Evolutionary conservation across 768 basidiomycete species (phyloP), one percentile per base, ranked within the genome.

Genomic region (Holtermannia corniformis): DNA sequence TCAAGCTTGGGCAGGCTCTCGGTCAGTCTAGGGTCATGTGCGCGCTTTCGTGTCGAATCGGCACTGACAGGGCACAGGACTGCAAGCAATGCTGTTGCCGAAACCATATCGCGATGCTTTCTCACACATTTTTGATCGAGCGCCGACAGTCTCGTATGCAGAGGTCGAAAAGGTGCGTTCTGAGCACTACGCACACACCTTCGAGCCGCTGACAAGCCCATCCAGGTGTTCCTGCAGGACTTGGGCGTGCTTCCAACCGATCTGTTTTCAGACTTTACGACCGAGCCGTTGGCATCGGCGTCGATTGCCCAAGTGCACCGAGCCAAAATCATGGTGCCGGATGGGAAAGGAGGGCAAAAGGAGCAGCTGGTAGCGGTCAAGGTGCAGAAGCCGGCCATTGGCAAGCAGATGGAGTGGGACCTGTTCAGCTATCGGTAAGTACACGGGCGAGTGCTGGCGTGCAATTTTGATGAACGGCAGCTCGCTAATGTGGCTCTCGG

Each of bases 261-360:
- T 16, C 73, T 90, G 1, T 93, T 93, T 61, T 82, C 82, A 28
- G 74, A 78, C 11, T 93, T 95, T 55, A 85, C 89, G 50, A 78
- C 82, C 56, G 65, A 78, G 2, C 83, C 91, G 0, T 75, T 87
- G 0, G 91, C 91, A 0, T 87, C 85, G 56, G 92, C 92, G 1
- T 87, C 86, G 60, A 84, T 96, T 52, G 91, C 91, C 0, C 92
- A 95, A 67, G 92, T 95, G 0, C 91, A 95, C 66, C 78, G 79
- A 43, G 92, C 92, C 3, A 75, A 41, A 77, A 74, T 68, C 48
- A 70, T 47, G 47, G 53, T 20, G 74, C 71, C 26, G 53, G 51
- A 3, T 60, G 57, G 12, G 45, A 61, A 50, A 54, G 64, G 53
- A 61, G 32, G 49, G 47, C 46, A 50, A 42, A 56, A 57, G 61